Base-by-base conservation (phyloP, 2,329 filamentous ascomycete genomes). In the Epichloe aotearoae region DNA sequence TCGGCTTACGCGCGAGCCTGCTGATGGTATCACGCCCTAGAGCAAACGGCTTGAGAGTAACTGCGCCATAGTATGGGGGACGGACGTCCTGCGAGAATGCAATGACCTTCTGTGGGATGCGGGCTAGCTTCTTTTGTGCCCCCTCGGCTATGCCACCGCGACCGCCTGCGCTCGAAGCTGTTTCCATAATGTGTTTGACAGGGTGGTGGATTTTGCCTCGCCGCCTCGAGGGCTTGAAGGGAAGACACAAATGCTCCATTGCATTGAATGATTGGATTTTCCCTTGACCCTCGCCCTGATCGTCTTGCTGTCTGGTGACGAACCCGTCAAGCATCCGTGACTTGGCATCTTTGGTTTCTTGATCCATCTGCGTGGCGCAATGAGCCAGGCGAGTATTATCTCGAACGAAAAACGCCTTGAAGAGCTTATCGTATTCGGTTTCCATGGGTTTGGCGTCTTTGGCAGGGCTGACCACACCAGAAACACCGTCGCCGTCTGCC, bases 381-480 rank as follows among this genome's bases (percentile, higher is more conserved):
- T 75, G 73, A 0, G 89, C 88, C 49, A 96, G 58, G n/a, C 69
- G 77, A 1, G 88, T 85, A 59, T 88, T 77, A 3, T 82, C 74
- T 52, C 88, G 84, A 44, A 93, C 62, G 55, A 85, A 90, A 64
- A 96, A 97, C 0, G 86, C 82, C 34, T 88, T 77, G 60, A 97
- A 97, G 37, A 75, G 71, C 57, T 80, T 82, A 17, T 85, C 71
- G 57, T 88, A 90, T 43, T 79, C 74, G 0, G 77, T 74, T 47
- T 57, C 61, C 26, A 54, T 49, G n/a, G 50, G 37, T 34, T 60
- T 57, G 7, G 40, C 53, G 7, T 55, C 50, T 55, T 70, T 63
- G 42, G 56, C 50, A 47, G 66, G 57, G 38, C 64, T 64, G 6
- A 48, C 53, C 2, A 56, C 57, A 38, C 62, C 65, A 36, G 62